Conservation (phyloP, 371 early-diverging fungal genomes). For the Amoeboaphelidium protococcarum region DNA sequence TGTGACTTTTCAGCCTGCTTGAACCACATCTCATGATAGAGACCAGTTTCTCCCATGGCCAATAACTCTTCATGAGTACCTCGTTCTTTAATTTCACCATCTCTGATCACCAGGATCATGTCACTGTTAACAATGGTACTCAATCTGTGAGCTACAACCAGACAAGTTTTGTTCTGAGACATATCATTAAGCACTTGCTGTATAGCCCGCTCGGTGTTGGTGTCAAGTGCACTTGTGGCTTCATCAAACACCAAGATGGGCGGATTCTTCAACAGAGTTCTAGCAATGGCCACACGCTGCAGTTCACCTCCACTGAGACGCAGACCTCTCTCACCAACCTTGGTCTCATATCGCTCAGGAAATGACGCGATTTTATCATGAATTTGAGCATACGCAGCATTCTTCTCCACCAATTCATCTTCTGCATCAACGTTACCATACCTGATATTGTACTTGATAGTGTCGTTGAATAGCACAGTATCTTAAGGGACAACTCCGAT, state of each 20-base stretch:
- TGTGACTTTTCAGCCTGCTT: too few relatives aligned
- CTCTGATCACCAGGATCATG: slow-evolving; percentile 37
- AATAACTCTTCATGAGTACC: slow-evolving; percentile 68
- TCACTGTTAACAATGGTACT: slow-evolving; percentile 55
- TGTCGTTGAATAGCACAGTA: slow-evolving; percentile 44
- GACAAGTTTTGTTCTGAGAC: slow-evolving; percentile 13
- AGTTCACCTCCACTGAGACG: slow-evolving; percentile 75
- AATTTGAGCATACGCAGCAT: slow-evolving; percentile 55
- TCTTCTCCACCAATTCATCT: slow-evolving; percentile 30
- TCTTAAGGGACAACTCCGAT: slow-evolving; percentile 70
- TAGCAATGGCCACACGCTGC: slow-evolving; percentile 65
- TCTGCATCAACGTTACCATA: slow-evolving; percentile 25
- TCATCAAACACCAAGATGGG: slow-evolving; percentile 28
- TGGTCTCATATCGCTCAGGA: slow-evolving; percentile 62
- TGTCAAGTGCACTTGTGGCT: slow-evolving; percentile 63
- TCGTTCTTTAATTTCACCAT: slow-evolving; percentile 41
- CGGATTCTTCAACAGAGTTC: slow-evolving; percentile 38
- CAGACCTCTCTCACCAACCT: slow-evolving; percentile 76
- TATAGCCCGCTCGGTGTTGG: slow-evolving; percentile 57
- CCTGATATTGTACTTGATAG: slow-evolving; percentile 49
- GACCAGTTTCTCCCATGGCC: slow-evolving; percentile 7
- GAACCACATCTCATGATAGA: slow-evolving; percentile 66
- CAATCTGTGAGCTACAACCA: slow-evolving; percentile 9
- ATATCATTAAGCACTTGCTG: slow-evolving; percentile 1
- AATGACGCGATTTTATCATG: slow-evolving; percentile 34